Percentiles rank a stretch among this genome's conserved stretches.
phyloP scores from a whole-genome alignment of 352 stramenopile genomes.

The Peronospora belbahrii region DNA sequence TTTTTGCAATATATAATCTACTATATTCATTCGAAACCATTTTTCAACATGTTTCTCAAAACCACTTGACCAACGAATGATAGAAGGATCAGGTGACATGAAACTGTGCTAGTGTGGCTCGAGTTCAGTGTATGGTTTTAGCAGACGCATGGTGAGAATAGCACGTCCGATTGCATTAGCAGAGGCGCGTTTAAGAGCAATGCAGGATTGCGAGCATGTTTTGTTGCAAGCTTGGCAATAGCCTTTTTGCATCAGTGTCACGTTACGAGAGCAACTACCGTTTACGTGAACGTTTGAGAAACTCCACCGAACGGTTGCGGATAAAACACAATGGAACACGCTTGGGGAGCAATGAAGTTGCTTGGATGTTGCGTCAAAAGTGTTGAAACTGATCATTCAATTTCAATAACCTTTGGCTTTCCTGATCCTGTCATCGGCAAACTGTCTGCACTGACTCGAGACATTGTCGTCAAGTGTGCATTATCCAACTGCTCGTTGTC shows the following conservation, averaged over 20 bases:
- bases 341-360: too few relatives aligned
- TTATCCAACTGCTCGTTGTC: slow-evolving; percentile 10
- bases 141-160: slow-evolving; percentile 61
- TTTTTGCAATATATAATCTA: too few relatives aligned
- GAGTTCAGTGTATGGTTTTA: slow-evolving; percentile 66
- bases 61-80: too few relatives aligned
- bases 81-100: too few relatives aligned
- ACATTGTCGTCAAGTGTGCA: not conserved
- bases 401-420: slow-evolving; percentile 33
- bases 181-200: slow-evolving; percentile 42
- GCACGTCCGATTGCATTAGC: slow-evolving; percentile 46
- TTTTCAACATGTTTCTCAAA: too few relatives aligned
- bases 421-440: slow-evolving; percentile 1
- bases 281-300: slow-evolving; percentile 71
- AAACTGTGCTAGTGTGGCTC: slow-evolving; percentile 72
- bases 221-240: slow-evolving; percentile 54
- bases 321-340: too few relatives aligned
- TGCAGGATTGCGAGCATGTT: slow-evolving; percentile 60
- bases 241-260: slow-evolving; percentile 43
- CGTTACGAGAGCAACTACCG: slow-evolving; percentile 59
- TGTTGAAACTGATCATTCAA: slow-evolving; percentile 16
- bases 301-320: too few relatives aligned
- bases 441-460: not conserved
- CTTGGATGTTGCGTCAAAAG: not conserved
- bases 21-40: too few relatives aligned